A percentile compares a stretch with the other conserved stretches of the same genome.
Conservation (phyloP, 73 alveolate genomes). For the Paramecium sexaurelia region DNA sequence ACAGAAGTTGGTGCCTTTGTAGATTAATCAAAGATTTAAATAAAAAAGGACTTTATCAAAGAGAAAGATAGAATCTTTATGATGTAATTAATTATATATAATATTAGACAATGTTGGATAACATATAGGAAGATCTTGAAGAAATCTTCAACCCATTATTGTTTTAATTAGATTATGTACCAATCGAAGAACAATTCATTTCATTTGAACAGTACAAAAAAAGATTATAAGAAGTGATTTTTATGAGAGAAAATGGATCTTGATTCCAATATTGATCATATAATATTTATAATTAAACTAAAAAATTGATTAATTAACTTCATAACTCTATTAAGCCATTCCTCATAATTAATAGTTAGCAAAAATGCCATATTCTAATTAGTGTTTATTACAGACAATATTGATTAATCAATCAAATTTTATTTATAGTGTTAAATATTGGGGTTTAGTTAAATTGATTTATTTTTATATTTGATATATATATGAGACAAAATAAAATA, state of each 20-base stretch:
- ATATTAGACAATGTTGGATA: not conserved
- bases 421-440: too few species aligned
- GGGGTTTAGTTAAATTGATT: too few species aligned
- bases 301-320: not conserved
- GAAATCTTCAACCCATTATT: conserved; percentile 10
- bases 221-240: conserved; percentile 8
- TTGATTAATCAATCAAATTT: too few species aligned
- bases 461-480: too few species aligned
- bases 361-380: too few species aligned
- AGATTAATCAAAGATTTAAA: conserved; percentile 29
- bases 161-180: not conserved
- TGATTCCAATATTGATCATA: not conserved
- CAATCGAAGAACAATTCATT: not conserved
- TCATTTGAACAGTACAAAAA: conserved; percentile 16
- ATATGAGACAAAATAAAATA: too few species aligned
- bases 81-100: not conserved
- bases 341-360: too few species aligned
- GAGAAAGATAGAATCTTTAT: not conserved
- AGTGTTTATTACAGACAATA: too few species aligned
- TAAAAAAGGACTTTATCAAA: conserved; percentile 15
- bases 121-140: not conserved
- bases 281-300: not conserved
- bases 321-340: too few species aligned
- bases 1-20: conserved; percentile 43
- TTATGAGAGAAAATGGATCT: not conserved